A percentile compares a stretch with the other conserved stretches of the same genome.
Conservation (phyloP, 768 basidiomycete species). For the Tulasnella sp. region DNA sequence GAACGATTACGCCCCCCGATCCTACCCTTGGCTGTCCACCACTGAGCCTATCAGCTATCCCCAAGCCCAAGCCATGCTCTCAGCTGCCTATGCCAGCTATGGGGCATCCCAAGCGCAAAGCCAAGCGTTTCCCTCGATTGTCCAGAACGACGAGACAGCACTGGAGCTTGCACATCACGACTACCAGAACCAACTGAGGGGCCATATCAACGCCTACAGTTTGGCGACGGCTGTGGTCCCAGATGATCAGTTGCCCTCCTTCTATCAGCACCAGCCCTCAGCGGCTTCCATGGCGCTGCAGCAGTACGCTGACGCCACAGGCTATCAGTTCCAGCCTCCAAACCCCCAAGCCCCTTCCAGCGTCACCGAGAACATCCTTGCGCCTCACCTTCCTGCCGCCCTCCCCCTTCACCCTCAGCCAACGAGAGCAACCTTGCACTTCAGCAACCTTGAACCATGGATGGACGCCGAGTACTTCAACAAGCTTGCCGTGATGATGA, state of each 20-base stretch:
- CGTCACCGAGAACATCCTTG: constrained; percentile 15
- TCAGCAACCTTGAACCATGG: constrained; percentile 89
- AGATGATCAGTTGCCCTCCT: not conserved
- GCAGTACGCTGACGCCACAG: not conserved
- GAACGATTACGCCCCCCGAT: not conserved
- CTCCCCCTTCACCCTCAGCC: not conserved
- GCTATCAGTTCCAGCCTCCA: constrained; percentile 13
- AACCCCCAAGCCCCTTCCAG: not conserved
- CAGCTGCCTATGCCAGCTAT: not conserved
- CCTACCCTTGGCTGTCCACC: constrained; percentile 33
- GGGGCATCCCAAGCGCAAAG: not conserved
- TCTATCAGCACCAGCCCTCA: not conserved
- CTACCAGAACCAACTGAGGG: not conserved
- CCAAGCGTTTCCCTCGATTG: not conserved
- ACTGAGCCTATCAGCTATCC: not conserved
- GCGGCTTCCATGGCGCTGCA: not conserved
- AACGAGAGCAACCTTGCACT: constrained; percentile 56
- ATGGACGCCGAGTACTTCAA: constrained; percentile 96
- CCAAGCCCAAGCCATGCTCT: constrained; percentile 1
- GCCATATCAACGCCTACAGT: not conserved
- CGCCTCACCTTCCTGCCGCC: not conserved
- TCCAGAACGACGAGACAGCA: not conserved
- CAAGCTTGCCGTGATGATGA: constrained; percentile 80
- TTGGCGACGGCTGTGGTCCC: not conserved
- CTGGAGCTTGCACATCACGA: not conserved